Conservation (phyloP, 78 protist species). For the Chrysochromulina parva region DNA sequence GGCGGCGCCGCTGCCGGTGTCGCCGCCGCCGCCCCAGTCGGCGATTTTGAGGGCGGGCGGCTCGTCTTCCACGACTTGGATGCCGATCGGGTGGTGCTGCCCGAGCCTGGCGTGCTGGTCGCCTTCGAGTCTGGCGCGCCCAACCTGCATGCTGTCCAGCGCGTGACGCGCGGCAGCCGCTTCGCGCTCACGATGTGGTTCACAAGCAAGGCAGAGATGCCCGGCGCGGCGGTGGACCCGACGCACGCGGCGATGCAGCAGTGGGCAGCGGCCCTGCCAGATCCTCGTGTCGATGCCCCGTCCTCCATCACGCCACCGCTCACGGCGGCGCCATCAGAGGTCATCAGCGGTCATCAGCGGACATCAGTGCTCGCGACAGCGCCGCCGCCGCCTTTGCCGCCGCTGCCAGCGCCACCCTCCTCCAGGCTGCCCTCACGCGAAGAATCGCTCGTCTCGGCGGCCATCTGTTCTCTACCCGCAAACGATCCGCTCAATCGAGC, state of each 20-base stretch:
- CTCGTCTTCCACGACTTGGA: background rate
- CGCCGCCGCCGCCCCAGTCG: background rate
- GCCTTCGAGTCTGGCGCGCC: slow-evolving; percentile 23
- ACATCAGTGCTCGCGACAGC: too few species aligned
- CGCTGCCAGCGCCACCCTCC: background rate
- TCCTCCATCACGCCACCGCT: too few species aligned
- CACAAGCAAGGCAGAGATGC: background rate
- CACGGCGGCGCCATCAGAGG: too few species aligned
- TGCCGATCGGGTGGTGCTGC: background rate
- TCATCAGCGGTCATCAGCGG: too few species aligned
- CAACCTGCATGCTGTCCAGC: slow-evolving; percentile 22
- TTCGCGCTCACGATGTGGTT: background rate
- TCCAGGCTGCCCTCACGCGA: background rate
- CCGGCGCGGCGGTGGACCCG: background rate
- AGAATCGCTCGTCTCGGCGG: background rate
- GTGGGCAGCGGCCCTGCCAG: background rate
- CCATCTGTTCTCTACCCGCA: background rate
- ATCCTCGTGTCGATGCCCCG: too few species aligned
- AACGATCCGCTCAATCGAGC: background rate
- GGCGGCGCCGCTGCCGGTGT: too few species aligned
- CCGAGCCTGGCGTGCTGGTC: background rate
- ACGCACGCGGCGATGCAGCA: background rate
- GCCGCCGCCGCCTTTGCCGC: background rate
- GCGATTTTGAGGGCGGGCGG: slow-evolving; percentile 39
- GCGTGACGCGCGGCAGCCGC: slow-evolving; percentile 20